phyloP scores from a whole-genome alignment of 371 early-diverging fungal genomes.

The Haplosporangium sp. region DNA sequence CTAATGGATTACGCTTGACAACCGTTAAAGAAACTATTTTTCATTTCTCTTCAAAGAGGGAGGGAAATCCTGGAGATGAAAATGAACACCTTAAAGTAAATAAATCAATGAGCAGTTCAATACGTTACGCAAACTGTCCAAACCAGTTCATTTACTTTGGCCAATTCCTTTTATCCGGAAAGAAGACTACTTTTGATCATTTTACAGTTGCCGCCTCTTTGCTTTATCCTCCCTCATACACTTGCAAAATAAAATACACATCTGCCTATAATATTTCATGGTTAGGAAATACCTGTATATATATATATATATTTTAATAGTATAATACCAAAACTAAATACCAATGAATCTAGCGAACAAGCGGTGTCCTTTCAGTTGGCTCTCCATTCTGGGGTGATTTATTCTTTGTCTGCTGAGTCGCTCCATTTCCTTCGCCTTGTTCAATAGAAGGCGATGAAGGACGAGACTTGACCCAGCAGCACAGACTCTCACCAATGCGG shows the following conservation, averaged over 20 bases:
- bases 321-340: too few species aligned
- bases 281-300: too few species aligned
- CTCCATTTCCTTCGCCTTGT: constrained; percentile 1
- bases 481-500: constrained; percentile 12
- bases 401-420: not conserved
- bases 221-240: not conserved
- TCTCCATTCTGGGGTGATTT: constrained; percentile 14
- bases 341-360: constrained; percentile 17
- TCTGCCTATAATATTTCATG: not conserved
- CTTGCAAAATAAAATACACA: not conserved
- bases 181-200: not conserved
- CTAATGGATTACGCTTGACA: too few species aligned
- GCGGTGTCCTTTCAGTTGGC: constrained; percentile 33
- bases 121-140: too few species aligned
- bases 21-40: too few species aligned
- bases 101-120: too few species aligned
- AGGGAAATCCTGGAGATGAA: too few species aligned
- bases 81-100: too few species aligned
- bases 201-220: not conserved
- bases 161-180: not conserved
- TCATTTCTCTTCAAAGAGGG: too few species aligned
- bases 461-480: constrained; percentile 26
- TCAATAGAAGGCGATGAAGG: constrained; percentile 18
- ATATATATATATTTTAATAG: too few species aligned
- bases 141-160: not conserved